Percentiles rank a stretch among this genome's conserved stretches.
Conservation (phyloP, 805 yeast genomes). For the Candida taoyuanica region DNA sequence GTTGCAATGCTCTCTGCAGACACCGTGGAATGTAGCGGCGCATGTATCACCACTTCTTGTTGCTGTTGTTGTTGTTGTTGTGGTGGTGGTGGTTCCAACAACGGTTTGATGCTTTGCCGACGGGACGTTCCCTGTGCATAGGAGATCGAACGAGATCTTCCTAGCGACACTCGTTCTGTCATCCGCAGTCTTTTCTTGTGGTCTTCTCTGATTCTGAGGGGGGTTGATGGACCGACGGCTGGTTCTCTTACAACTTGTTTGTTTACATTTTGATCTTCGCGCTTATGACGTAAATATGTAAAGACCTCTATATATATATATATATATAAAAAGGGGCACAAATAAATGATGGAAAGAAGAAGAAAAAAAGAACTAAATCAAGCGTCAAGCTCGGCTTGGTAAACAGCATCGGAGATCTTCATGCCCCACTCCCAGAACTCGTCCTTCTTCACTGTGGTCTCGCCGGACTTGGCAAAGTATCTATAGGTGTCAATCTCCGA, state of each 20-base stretch:
- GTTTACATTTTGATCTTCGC: not conserved
- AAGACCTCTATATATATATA: no score
- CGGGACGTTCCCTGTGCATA: not conserved
- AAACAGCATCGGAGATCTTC: constrained; percentile 31
- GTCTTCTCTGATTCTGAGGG: no score
- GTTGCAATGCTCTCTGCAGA: constrained; percentile 13
- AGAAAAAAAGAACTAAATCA: not conserved
- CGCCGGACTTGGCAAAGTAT: constrained; percentile 28
- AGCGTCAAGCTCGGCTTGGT: constrained; percentile 19
- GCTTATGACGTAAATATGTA: not conserved
- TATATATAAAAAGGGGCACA: no score
- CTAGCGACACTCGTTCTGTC: not conserved
- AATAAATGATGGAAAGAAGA: no score
- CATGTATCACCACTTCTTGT: constrained; percentile 5
- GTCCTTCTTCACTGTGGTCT: constrained; percentile 27
- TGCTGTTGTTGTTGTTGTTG: not conserved
- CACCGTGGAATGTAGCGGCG: constrained; percentile 16
- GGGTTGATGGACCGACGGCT: no score
- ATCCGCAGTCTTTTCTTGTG: not conserved
- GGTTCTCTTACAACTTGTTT: no score
- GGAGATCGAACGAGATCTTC: not conserved
- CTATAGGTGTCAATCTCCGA: constrained; percentile 29
- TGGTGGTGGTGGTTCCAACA: no score
- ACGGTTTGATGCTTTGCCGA: not conserved
- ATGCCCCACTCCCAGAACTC: constrained; percentile 35